Conservation (phyloP, 208 protist species). For the Acanthamoeba quina region DNA sequence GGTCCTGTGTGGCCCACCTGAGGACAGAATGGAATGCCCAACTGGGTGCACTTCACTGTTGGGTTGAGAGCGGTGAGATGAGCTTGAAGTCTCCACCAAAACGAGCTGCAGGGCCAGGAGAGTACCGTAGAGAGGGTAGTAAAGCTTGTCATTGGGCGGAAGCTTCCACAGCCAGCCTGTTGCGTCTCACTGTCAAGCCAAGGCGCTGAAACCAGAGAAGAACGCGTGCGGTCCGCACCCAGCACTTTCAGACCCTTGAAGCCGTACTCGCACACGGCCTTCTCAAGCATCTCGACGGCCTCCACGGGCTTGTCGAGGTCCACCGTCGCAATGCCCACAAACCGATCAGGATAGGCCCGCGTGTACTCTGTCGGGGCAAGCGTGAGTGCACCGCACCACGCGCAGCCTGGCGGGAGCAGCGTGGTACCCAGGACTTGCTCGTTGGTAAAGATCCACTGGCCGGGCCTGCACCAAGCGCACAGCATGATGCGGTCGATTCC, state of each 20-base stretch:
- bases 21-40: conserved; percentile 75
- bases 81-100: neutral
- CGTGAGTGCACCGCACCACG: neutral
- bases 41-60: conserved; percentile 71
- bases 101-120: neutral
- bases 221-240: neutral
- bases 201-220: neutral
- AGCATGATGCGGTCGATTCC: conserved; percentile 58
- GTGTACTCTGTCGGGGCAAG: conserved; percentile 13
- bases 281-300: conserved; percentile 59
- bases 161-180: conserved; percentile 78
- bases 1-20: conserved; percentile 77
- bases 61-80: neutral
- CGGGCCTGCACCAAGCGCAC: conserved; percentile 53
- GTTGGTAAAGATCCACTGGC: conserved; percentile 71
- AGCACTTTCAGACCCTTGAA: conserved; percentile 72
- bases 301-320: conserved; percentile 52
- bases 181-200: neutral
- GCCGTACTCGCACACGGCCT: conserved; percentile 37
- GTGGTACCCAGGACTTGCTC: conserved; percentile 54
- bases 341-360: neutral
- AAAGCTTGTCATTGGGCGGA: conserved; percentile 76
- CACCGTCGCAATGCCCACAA: conserved; percentile 47
- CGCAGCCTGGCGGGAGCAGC: neutral
- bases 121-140: conserved; percentile 74